These are phyloP conservation scores for Myxozyma melibiosi DNA, from an alignment of 805 yeast species.

Conservation along the genomic window DNA sequence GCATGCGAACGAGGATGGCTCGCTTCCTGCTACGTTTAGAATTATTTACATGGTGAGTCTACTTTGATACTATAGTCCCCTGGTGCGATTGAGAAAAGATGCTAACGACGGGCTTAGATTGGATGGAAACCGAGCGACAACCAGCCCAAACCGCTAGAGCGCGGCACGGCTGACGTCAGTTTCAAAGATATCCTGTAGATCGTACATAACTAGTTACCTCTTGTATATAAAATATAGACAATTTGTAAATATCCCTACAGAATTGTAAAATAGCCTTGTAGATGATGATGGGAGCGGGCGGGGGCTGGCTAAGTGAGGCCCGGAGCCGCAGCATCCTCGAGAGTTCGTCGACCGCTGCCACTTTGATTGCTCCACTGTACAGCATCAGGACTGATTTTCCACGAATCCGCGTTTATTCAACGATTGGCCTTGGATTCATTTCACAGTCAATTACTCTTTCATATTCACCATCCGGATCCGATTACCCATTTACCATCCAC, in stretches of 20 bases:
- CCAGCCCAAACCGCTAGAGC: constrained; percentile 70
- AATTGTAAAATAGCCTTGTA: too few species aligned
- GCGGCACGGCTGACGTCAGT: constrained; percentile 72
- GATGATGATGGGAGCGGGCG: background rate
- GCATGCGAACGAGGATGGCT: constrained; percentile 57
- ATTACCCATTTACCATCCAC: background rate
- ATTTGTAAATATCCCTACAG: too few species aligned
- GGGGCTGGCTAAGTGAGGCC: constrained; percentile 12
- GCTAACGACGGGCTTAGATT: constrained; percentile 43
- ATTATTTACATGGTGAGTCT: constrained; percentile 61
- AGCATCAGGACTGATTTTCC: background rate
- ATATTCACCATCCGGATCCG: too few species aligned
- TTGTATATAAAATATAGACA: background rate
- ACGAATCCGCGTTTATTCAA: background rate
- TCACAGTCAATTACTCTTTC: too few species aligned
- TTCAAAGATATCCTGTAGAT: constrained; percentile 60
- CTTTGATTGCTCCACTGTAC: background rate
- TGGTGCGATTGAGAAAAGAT: background rate
- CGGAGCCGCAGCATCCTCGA: constrained; percentile 11
- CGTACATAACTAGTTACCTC: too few species aligned
- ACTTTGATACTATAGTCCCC: background rate
- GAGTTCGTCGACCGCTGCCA: background rate
- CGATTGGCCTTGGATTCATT: background rate
- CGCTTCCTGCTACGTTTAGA: constrained; percentile 78
- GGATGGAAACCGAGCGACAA: constrained; percentile 79